A percentile compares a stretch with the other conserved stretches of the same genome.
Evolutionary conservation across 73 alveolate genomes (phyloP).

Genomic region (Vitrella brassicaformis): DNA sequence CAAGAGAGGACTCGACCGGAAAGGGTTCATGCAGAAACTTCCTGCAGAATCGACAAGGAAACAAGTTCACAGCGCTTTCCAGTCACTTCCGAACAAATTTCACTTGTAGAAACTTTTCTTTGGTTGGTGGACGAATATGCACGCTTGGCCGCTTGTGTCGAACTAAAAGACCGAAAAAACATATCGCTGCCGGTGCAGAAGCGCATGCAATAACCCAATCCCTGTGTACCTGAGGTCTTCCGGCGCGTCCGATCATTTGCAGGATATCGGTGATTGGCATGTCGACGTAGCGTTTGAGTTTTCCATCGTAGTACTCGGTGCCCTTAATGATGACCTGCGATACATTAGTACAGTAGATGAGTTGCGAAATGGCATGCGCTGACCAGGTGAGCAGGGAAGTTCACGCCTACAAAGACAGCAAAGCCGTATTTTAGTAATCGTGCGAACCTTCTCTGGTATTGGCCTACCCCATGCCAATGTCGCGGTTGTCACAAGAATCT

Average conservation of each 20-base stretch:
- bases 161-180: slow-evolving; percentile 2
- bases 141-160: slow-evolving; percentile 83
- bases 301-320: slow-evolving; percentile 95
- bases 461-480: slow-evolving; percentile 99
- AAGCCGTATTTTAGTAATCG: slow-evolving; percentile 7
- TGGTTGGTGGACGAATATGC: slow-evolving; percentile 82
- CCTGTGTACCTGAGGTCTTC: slow-evolving; percentile 97
- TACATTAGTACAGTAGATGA: neutral
- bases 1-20: slow-evolving; percentile 94
- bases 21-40: slow-evolving; percentile 92
- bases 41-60: slow-evolving; percentile 14
- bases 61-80: too few relatives aligned
- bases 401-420: too few relatives aligned
- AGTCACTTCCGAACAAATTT: too few relatives aligned
- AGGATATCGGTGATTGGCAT: slow-evolving; percentile 84
- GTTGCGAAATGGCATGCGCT: neutral
- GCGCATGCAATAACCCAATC: too few relatives aligned
- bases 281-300: slow-evolving; percentile 91
- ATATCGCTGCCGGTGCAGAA: neutral
- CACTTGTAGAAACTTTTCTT: slow-evolving; percentile 89
- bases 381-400: slow-evolving; percentile 98
- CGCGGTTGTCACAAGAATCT: slow-evolving; percentile 89
- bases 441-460: too few relatives aligned
- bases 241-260: slow-evolving; percentile 95
- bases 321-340: slow-evolving; percentile 78